Base-by-base conservation (phyloP, 495 filamentous ascomycete species). In the Eremomyces bilateralis region DNA sequence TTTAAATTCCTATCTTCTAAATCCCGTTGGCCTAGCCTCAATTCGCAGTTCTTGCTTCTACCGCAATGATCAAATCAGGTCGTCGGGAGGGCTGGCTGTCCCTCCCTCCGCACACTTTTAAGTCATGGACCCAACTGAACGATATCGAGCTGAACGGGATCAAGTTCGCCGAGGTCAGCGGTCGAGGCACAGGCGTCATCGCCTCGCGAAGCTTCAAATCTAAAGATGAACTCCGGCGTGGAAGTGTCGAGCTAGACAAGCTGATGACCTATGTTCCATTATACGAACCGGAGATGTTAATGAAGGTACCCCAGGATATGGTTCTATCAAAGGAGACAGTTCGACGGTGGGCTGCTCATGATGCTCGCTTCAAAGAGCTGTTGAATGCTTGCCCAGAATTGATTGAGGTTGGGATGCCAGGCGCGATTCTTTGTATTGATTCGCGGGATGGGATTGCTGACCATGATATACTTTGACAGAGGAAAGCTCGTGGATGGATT, bases 291-390 rank as follows among this genome's bases (percentile, higher is more conserved):
- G n/a, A n/a, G n/a, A n/a, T n/a, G n/a, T n/a, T n/a, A n/a, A n/a
- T n/a, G n/a, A n/a, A n/a, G n/a, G n/a, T n/a, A n/a, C n/a, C n/a
- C n/a, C n/a, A n/a, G n/a, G n/a, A n/a, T n/a, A n/a, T n/a, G n/a
- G n/a, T n/a, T n/a, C n/a, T n/a, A n/a, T n/a, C n/a, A n/a, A n/a
- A n/a, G n/a, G n/a, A n/a, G n/a, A n/a, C n/a, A n/a, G n/a, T n/a
- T n/a, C 16, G 33, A 35, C 11, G 33, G 4, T 21, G 15, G 5
- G 3, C 43, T 63, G 10, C 53, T 88, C 3, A 49, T 90, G 6
- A 65, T 52, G 1, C 53, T 90, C 12, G 76, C 73, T n/a, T n/a
- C n/a, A n/a, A n/a, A 28, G 24, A 28, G 24, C 24, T 28, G 13
- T 13, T 28, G 24, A 13, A 28, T 8, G 24, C 24, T 8, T 8